A percentile compares a stretch with the other conserved stretches of the same genome.
Conservation (phyloP, 1,284 basidiomycete species). For the Cryptococcus jaspeensis region DNA sequence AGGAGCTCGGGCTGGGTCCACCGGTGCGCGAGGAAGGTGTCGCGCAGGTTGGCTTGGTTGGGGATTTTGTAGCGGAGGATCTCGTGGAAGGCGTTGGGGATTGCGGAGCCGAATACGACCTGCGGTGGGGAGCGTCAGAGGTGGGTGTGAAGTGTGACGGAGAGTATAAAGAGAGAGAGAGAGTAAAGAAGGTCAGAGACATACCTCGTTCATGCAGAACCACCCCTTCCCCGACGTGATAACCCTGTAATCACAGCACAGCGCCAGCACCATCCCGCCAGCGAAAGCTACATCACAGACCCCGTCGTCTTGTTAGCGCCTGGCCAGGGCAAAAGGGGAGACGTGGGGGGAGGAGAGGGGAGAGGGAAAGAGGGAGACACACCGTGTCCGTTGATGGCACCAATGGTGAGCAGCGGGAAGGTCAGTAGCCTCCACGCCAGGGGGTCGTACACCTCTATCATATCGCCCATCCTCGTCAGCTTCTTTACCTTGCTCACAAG, state of each 20-base stretch:
- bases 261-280: constrained; percentile 73
- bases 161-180: no score
- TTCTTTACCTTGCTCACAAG: background rate
- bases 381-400: constrained; percentile 83
- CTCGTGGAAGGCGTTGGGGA: constrained; percentile 70
- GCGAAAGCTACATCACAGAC: constrained; percentile 64
- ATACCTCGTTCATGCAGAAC: constrained; percentile 89
- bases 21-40: constrained; percentile 75
- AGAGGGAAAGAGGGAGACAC: constrained; percentile 8
- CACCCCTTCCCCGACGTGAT: constrained; percentile 82
- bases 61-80: constrained; percentile 68
- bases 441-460: constrained; percentile 48
- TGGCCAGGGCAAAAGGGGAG: background rate
- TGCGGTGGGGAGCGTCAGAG: constrained; percentile 34
- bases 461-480: background rate
- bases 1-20: constrained; percentile 75
- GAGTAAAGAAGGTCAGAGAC: constrained; percentile 8
- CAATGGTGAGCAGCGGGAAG: constrained; percentile 62
- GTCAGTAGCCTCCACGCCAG: constrained; percentile 47
- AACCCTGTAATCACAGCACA: constrained; percentile 84
- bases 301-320: background rate
- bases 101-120: constrained; percentile 77
- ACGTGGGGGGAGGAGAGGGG: no score
- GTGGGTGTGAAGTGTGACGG: background rate
- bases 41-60: constrained; percentile 63